These are phyloP conservation scores for Candolleomyces eurysporus DNA, from an alignment of 768 basidiomycete genomes.

Conservation along the genomic window DNA sequence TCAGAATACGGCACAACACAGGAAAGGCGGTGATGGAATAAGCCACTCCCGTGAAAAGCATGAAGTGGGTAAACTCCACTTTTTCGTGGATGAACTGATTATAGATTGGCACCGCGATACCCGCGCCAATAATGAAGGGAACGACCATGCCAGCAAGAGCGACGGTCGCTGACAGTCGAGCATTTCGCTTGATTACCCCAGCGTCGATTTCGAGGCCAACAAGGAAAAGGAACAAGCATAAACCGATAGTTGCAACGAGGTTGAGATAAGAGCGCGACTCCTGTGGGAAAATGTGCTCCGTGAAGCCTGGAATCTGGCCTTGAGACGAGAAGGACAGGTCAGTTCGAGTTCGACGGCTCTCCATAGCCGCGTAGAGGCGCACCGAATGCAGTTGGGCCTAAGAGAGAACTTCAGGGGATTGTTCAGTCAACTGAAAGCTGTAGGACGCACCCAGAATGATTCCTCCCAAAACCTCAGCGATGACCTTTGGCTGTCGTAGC, in stretches of 20 bases:
- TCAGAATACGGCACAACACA: constrained; percentile 82
- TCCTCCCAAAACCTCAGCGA: constrained; percentile 83
- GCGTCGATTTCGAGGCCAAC: constrained; percentile 91
- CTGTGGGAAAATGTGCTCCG: constrained; percentile 77
- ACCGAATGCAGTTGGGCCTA: constrained; percentile 53
- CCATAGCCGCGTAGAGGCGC: background rate
- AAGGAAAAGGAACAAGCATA: constrained; percentile 87
- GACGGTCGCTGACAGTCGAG: constrained; percentile 62
- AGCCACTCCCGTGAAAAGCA: constrained; percentile 92
- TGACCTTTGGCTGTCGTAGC: constrained; percentile 82
- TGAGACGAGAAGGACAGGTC: background rate
- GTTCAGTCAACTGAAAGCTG: background rate
- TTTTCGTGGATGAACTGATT: constrained; percentile 63
- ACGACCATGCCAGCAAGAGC: constrained; percentile 82
- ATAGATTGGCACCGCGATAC: constrained; percentile 64
- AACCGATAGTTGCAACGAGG: constrained; percentile 86
- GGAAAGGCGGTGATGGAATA: constrained; percentile 89
- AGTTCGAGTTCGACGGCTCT: too few species aligned
- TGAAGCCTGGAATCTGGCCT: constrained; percentile 88
- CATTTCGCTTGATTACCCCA: constrained; percentile 74
- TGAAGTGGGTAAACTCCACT: constrained; percentile 82
- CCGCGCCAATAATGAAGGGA: constrained; percentile 85
- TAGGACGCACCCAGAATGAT: constrained; percentile 67
- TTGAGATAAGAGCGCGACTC: constrained; percentile 74
- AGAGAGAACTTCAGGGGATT: background rate